phyloP scores from a whole-genome alignment of 2,329 filamentous ascomycete genomes.

The Amylocarpus encephaloides region DNA sequence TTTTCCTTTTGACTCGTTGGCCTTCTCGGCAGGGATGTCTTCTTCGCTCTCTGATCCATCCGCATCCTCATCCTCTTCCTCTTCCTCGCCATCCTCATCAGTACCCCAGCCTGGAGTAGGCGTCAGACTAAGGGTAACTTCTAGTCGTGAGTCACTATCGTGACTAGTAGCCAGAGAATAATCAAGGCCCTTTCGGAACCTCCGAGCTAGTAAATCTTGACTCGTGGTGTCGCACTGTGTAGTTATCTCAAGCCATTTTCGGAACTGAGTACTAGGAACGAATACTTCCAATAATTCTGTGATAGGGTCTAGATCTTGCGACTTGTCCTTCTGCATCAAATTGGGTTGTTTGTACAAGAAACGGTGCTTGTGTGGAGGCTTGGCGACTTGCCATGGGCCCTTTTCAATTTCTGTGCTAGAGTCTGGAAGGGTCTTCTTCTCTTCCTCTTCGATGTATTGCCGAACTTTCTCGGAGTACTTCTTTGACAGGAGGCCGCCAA shows the following conservation, averaged over 20 bases:
- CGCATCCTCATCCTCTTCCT: conserved; percentile 36
- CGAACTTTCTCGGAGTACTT: conserved; percentile 71
- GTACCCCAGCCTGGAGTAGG: conserved; percentile 81
- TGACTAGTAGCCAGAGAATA: conserved; percentile 91
- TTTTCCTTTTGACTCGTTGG: not conserved
- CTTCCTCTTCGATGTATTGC: conserved; percentile 61
- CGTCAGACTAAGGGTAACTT: conserved; percentile 82
- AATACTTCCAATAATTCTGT: conserved; percentile 75
- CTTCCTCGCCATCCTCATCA: conserved; percentile 50
- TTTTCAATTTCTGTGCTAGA: conserved; percentile 51
- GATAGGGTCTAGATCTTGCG: conserved; percentile 50
- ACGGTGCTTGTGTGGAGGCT: conserved; percentile 91
- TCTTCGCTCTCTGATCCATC: conserved; percentile 30
- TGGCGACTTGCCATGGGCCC: conserved; percentile 65
- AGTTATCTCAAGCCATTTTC: conserved; percentile 79
- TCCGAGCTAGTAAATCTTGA: conserved; percentile 72
- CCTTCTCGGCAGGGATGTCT: conserved; percentile 6
- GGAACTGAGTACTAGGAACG: conserved; percentile 78
- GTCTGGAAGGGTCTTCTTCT: conserved; percentile 42
- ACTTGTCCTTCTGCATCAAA: conserved; percentile 27
- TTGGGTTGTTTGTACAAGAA: conserved; percentile 70
- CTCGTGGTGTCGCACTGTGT: conserved; percentile 69
- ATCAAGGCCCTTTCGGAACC: conserved; percentile 81
- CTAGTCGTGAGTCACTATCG: conserved; percentile 69
- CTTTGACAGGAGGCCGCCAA: conserved; percentile 70